phyloP scores from a whole-genome alignment of 129 eudicot genomes.

The Erigeron canadensis region DNA sequence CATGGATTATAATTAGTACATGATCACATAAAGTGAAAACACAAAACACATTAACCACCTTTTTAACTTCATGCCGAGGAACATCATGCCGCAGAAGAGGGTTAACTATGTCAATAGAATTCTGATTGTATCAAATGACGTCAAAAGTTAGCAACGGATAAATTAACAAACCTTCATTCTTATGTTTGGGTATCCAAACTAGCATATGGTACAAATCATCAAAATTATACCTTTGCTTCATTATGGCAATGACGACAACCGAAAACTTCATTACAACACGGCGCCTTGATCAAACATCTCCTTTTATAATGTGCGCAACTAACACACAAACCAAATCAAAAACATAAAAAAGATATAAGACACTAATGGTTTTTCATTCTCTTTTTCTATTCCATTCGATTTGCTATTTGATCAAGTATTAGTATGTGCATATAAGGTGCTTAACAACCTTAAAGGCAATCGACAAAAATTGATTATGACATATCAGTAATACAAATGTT shows the following conservation, averaged over 20 bases:
- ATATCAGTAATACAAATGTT: too few species aligned
- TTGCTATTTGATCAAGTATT: neutral
- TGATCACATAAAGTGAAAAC: neutral
- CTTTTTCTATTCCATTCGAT: neutral
- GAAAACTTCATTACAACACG: conserved; percentile 67
- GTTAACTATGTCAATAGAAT: conserved; percentile 56
- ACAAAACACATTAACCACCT: conserved; percentile 39
- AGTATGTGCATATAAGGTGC: neutral
- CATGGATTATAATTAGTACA: neutral
- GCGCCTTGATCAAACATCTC: conserved; percentile 69
- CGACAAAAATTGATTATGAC: neutral
- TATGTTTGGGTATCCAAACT: neutral
- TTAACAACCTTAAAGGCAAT: neutral
- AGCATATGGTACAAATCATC: neutral
- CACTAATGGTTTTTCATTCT: neutral
- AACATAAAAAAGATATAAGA: conserved; percentile 4
- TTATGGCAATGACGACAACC: conserved; percentile 77
- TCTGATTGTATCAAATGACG: conserved; percentile 36
- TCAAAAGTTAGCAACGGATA: conserved; percentile 17
- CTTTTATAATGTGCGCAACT: conserved; percentile 69
- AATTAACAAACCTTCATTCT: neutral
- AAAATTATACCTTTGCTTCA: conserved; percentile 47
- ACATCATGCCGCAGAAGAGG: conserved; percentile 60
- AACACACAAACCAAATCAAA: neutral
- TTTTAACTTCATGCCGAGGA: conserved; percentile 72